Percentiles rank a stretch among this genome's conserved stretches.
Evolutionary conservation across 345 rosid genomes (phyloP).

Genomic region (Firmiana major): DNA sequence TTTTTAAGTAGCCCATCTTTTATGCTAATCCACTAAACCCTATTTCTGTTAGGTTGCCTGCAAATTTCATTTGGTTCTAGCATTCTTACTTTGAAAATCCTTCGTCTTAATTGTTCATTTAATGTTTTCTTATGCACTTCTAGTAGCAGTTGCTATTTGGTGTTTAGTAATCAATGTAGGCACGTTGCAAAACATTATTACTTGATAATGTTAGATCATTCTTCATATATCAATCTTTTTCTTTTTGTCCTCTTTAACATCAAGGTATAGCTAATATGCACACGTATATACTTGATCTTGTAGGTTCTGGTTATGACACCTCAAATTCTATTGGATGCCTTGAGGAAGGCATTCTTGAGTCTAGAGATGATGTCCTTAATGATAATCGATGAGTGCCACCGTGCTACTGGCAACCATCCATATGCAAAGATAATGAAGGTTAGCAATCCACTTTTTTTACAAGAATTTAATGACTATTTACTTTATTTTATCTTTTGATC

Average conservation of each 20-base stretch:
- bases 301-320: conserved; percentile 96
- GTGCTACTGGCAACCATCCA: conserved; percentile 75
- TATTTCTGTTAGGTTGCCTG: neutral
- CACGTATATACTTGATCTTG: neutral
- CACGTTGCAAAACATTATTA: neutral
- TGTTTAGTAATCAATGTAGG: neutral
- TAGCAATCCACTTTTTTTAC: neutral
- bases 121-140: neutral
- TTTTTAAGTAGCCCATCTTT: neutral
- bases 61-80: neutral
- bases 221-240: neutral
- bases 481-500: neutral
- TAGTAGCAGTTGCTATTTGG: neutral
- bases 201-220: neutral
- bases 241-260: neutral
- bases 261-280: neutral
- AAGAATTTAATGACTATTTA: neutral
- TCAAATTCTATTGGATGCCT: conserved; percentile 72
- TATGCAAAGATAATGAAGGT: conserved; percentile 85
- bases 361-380: conserved; percentile 56
- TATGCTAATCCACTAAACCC: neutral
- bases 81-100: neutral
- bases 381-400: conserved; percentile 86
- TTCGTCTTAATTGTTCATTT: neutral
- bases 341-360: conserved; percentile 62